Evolutionary conservation across 495 filamentous ascomycete genomes (phyloP), one percentile per base, ranked within the genome.

Genomic region (Astrothelium macrocarpum): DNA sequence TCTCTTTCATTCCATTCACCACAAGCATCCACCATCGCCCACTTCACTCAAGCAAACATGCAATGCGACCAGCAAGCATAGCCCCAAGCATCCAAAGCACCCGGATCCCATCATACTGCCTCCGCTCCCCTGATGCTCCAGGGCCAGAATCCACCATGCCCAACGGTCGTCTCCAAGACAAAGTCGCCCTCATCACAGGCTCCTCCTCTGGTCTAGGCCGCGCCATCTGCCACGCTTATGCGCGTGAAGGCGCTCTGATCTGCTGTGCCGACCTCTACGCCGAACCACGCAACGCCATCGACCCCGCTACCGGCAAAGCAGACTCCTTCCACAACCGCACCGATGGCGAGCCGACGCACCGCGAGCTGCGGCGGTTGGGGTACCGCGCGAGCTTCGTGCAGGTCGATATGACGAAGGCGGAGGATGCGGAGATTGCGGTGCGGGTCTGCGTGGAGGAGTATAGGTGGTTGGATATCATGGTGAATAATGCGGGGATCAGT

Each of bases 401-500:
- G 49, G 74, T 69, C 12, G 72, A 78, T 60, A 68, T 80, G 11
- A 69, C 66, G 18, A 60, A 61, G 10, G 58, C 68, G 10, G 65
- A 67, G 29, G 68, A 80, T 11, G 73, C 82, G 53, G 69, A 79
- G 64, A 63, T 36, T 1, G 59, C 80, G 31, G 71, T 85, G 1
- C 36, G 71, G 18, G 61, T 18, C 1, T 72, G 76, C 1, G 80
- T 81, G 14, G 65, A 68, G 26, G 45, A 61, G 32, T 80, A 71
- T 68, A 79, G 79, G 0, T 60, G 81, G 59, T 62, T 85, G 11
- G 81, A 85, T 70, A 73, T 84, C 25, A 69, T 85, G 66, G 76
- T 81, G 61, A 83, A 83, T 60, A 84, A 85, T 68, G 82, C 81
- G 0, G 82, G 81, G 5, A 77, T 82, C 2, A 65, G 62, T 28